These are phyloP conservation scores for Fusarium lateritium DNA, from an alignment of 2,329 filamentous ascomycete species.

Conservation along the genomic window DNA sequence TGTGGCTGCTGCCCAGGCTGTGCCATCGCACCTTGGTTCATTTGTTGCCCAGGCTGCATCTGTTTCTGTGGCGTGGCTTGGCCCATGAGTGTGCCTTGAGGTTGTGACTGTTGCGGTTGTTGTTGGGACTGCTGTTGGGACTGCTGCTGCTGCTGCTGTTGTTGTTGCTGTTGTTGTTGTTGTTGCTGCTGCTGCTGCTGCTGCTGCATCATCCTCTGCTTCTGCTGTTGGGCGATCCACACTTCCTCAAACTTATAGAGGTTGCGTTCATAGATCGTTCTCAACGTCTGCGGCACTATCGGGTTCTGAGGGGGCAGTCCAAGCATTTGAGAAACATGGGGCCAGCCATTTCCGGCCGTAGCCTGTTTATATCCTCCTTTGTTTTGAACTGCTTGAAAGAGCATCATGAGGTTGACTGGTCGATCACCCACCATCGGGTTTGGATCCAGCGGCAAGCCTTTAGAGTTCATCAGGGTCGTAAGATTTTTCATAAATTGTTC, in stretches of 20 bases:
- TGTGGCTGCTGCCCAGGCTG: slow-evolving; percentile 50
- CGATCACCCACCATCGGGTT: slow-evolving; percentile 82
- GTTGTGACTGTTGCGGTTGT: slow-evolving; percentile 56
- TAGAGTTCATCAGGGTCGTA: slow-evolving; percentile 81
- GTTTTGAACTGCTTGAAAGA: slow-evolving; percentile 81
- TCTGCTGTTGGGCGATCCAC: slow-evolving; percentile 70
- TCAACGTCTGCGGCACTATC: slow-evolving; percentile 77
- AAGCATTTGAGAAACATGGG: slow-evolving; percentile 75
- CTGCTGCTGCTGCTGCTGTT: slow-evolving; percentile 56
- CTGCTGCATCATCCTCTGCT: slow-evolving; percentile 68
- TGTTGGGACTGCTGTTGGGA: slow-evolving; percentile 54
- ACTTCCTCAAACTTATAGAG: slow-evolving; percentile 83
- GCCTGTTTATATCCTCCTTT: slow-evolving; percentile 86
- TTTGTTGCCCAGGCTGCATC: slow-evolving; percentile 54
- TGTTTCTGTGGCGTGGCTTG: slow-evolving; percentile 53
- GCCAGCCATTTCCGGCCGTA: slow-evolving; percentile 80
- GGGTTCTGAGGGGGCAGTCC: slow-evolving; percentile 76
- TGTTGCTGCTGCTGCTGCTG: slow-evolving; percentile 59
- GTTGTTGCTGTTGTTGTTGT: slow-evolving; percentile 55
- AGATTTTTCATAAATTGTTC: slow-evolving; percentile 84
- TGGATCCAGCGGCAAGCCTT: slow-evolving; percentile 80
- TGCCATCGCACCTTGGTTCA: slow-evolving; percentile 56
- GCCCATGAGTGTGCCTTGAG: slow-evolving; percentile 50
- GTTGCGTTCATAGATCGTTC: slow-evolving; percentile 81
- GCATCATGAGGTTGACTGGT: slow-evolving; percentile 78